Evolutionary conservation across 75 land plant genomes (phyloP).

Genomic region (Sequoiadendron giganteum): DNA sequence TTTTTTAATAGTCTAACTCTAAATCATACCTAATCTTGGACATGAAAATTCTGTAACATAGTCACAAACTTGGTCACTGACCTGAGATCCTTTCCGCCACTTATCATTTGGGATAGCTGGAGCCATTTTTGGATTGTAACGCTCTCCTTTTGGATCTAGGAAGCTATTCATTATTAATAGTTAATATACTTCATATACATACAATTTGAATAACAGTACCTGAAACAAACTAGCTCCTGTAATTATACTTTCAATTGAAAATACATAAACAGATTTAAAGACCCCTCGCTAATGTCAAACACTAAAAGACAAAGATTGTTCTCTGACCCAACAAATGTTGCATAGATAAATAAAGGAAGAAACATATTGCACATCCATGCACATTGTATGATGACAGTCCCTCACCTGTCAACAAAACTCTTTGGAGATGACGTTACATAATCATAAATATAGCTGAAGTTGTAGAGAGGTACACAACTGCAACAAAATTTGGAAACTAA

Average conservation of each 20-base stretch:
- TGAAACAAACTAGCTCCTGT: neutral
- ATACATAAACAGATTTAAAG: neutral
- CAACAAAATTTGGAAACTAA: neutral
- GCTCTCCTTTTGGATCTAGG: slow-evolving; percentile 57
- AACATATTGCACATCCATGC: neutral
- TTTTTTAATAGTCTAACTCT: neutral
- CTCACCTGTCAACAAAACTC: slow-evolving; percentile 97
- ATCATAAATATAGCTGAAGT: slow-evolving; percentile 79
- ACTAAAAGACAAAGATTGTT: neutral
- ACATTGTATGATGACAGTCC: neutral
- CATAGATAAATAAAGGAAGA: neutral
- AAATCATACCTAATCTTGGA: neutral
- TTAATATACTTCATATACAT: neutral
- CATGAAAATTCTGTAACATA: neutral
- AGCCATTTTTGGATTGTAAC: slow-evolving; percentile 82
- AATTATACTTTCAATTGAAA: neutral
- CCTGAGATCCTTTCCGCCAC: slow-evolving; percentile 99
- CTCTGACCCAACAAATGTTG: neutral
- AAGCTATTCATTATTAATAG: slow-evolving; percentile 43
- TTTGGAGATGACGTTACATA: slow-evolving; percentile 78
- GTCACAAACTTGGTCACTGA: neutral
- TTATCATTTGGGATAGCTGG: slow-evolving; percentile 59
- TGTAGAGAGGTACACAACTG: slow-evolving; percentile 97
- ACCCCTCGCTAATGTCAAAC: neutral
- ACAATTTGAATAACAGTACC: neutral